Conservation (phyloP, 129 eudicot species). For the Artemisia argyi region DNA sequence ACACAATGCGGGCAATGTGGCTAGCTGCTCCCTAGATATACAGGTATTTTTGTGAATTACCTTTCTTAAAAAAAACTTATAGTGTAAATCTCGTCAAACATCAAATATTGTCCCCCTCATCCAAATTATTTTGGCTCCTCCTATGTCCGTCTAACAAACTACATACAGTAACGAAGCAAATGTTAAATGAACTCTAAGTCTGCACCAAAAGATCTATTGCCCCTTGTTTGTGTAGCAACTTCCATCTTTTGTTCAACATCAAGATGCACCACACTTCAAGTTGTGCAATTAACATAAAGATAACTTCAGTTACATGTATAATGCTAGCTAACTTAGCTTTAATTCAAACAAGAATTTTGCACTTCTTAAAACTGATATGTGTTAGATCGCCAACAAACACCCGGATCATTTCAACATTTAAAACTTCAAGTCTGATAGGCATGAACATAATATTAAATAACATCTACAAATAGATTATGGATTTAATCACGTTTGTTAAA, state of each 20-base stretch:
- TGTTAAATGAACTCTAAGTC: too few species aligned
- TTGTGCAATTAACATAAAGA: background rate
- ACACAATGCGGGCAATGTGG: too few species aligned
- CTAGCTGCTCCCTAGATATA: too few species aligned
- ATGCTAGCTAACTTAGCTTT: background rate
- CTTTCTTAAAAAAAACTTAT: too few species aligned
- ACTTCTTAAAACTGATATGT: background rate
- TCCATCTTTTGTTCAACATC: background rate
- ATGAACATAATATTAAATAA: background rate
- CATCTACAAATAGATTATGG: too few species aligned
- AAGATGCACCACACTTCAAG: background rate
- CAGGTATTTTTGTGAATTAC: too few species aligned
- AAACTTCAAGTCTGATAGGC: background rate
- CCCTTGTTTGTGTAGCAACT: constrained; percentile 5
- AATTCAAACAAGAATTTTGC: background rate
- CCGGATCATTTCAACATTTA: background rate
- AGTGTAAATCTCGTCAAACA: too few species aligned
- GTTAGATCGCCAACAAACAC: background rate
- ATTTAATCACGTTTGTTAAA: too few species aligned
- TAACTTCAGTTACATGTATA: background rate
- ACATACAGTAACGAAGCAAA: too few species aligned
- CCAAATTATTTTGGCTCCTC: too few species aligned
- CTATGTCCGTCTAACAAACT: too few species aligned
- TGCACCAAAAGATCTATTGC: background rate
- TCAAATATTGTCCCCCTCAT: too few species aligned